Evolutionary conservation across 331 rosid species (phyloP).

Genomic region (Rhamnella rubrinervis): DNA sequence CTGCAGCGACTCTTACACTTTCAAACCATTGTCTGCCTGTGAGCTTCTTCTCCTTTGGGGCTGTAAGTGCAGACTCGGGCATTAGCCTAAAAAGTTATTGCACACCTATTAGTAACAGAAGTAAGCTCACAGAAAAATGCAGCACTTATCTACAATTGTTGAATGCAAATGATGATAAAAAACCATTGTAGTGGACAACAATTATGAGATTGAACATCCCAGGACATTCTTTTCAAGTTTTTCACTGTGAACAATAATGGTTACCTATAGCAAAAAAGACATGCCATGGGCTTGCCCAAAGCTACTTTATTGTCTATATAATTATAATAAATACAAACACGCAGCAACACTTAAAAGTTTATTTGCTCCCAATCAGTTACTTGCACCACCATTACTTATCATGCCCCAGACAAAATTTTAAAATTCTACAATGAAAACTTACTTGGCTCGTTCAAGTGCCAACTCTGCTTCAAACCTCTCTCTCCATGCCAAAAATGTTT

Average conservation of each 20-base stretch:
- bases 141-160: not conserved
- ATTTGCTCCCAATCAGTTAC: not conserved
- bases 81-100: constrained; percentile 62
- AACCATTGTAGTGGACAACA: not conserved
- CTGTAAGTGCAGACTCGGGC: constrained; percentile 89
- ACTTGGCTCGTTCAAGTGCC: constrained; percentile 99
- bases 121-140: not conserved
- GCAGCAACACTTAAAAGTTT: too few relatives aligned
- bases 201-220: not conserved
- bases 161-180: not conserved
- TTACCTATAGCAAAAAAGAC: too few relatives aligned
- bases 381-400: not conserved
- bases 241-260: not conserved
- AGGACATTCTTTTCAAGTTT: too few relatives aligned
- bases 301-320: too few relatives aligned
- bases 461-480: constrained; percentile 98
- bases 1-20: constrained; percentile 78
- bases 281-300: too few relatives aligned
- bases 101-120: not conserved
- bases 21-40: constrained; percentile 98
- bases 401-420: not conserved
- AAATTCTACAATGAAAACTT: constrained; percentile 29
- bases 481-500: constrained; percentile 94
- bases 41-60: constrained; percentile 91
- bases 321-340: too few relatives aligned